phyloP scores from a whole-genome alignment of 164 flowering plant genomes.

The Houttuynia cordata region DNA sequence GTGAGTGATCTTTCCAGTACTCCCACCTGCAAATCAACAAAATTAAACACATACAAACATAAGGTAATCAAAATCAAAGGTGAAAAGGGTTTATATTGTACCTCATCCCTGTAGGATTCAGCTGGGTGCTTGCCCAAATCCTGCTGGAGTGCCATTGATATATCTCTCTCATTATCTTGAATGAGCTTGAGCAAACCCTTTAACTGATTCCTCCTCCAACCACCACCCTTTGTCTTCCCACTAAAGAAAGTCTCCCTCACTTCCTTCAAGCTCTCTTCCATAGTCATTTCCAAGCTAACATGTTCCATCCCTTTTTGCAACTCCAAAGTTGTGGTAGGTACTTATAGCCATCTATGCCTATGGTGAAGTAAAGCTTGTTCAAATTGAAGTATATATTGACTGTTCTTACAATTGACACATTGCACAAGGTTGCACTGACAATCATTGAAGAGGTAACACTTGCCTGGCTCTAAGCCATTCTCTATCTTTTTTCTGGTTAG shows the following conservation, averaged over 20 bases:
- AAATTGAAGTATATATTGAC: too few relatives aligned
- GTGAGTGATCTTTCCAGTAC: constrained; percentile 33
- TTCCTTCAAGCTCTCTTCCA: constrained; percentile 7
- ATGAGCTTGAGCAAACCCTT: background rate
- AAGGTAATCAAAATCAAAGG: too few relatives aligned
- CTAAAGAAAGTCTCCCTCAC: constrained; percentile 17
- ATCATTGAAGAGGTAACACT: too few relatives aligned
- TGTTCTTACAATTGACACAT: too few relatives aligned
- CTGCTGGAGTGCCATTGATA: constrained; percentile 1
- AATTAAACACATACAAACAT: background rate
- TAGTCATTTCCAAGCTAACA: background rate
- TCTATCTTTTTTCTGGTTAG: too few relatives aligned
- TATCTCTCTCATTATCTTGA: constrained; percentile 5
- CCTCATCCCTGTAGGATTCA: constrained; percentile 9
- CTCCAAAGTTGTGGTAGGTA: too few relatives aligned
- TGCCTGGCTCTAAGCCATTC: too few relatives aligned
- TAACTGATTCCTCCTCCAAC: constrained; percentile 4
- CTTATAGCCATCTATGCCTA: too few relatives aligned
- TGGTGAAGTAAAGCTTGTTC: too few relatives aligned
- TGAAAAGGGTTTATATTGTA: background rate
- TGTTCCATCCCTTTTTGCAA: background rate
- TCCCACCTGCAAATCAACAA: constrained; percentile 38
- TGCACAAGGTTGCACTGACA: too few relatives aligned
- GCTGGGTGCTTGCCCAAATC: constrained; percentile 6
- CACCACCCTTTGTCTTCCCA: constrained; percentile 28